Conservation (phyloP, 2,329 filamentous ascomycete genomes). For the Helminthosporium solani region DNA sequence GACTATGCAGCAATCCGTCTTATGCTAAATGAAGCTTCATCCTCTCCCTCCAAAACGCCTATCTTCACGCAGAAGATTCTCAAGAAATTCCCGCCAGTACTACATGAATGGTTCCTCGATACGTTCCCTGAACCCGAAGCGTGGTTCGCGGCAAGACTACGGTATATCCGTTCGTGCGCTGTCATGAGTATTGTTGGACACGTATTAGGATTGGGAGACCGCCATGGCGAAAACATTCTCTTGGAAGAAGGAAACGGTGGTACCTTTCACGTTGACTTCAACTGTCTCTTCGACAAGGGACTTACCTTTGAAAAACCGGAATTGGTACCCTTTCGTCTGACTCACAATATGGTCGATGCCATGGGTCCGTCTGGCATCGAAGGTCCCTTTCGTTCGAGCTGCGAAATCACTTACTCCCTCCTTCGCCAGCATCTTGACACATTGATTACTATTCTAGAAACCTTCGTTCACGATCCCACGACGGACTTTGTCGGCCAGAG, state of each 20-base stretch:
- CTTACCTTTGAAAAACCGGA: constrained; percentile 94
- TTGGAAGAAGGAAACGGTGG: constrained; percentile 92
- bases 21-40: constrained; percentile 66
- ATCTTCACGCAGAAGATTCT: constrained; percentile 70
- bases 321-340: constrained; percentile 90
- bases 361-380: constrained; percentile 96
- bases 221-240: constrained; percentile 95
- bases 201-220: constrained; percentile 86
- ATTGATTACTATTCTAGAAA: constrained; percentile 94
- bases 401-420: constrained; percentile 81
- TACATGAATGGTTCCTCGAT: constrained; percentile 94
- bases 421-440: constrained; percentile 92
- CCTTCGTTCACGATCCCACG: constrained; percentile 95
- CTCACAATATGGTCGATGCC: constrained; percentile 97
- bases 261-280: constrained; percentile 97
- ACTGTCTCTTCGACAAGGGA: constrained; percentile 98
- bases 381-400: constrained; percentile 84
- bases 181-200: constrained; percentile 99
- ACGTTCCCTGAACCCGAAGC: constrained; percentile 89
- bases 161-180: constrained; percentile 89
- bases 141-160: constrained; percentile 86
- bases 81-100: constrained; percentile 75
- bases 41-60: constrained; percentile 59
- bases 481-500: constrained; percentile 82
- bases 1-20: constrained; percentile 67